Percentiles rank a stretch among this genome's conserved stretches.
phyloP scores from a whole-genome alignment of 345 rosid species.

The Aquilaria malaccensis region DNA sequence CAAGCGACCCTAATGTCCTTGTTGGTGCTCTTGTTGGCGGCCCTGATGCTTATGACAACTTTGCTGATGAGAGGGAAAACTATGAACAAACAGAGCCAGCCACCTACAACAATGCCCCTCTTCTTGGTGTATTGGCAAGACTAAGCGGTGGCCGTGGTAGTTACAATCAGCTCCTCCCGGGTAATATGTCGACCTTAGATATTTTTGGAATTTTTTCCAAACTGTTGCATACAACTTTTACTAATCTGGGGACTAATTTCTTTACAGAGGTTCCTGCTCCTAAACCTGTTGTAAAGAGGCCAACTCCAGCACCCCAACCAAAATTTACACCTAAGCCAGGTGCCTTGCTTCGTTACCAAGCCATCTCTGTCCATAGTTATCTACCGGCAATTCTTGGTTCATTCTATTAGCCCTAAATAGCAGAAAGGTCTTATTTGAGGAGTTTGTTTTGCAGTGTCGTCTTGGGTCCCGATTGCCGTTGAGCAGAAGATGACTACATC shows the following conservation, averaged over 20 bases:
- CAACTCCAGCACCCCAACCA: conserved; percentile 37
- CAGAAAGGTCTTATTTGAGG: background rate
- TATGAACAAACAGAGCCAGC: conserved; percentile 99
- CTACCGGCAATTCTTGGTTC: background rate
- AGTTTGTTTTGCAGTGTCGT: conserved; percentile 32
- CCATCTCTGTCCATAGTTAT: background rate
- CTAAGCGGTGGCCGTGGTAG: conserved; percentile 57
- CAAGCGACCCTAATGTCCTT: conserved; percentile 85
- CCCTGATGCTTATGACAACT: conserved; percentile 92
- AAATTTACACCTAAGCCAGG: conserved; percentile 60
- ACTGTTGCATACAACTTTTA: background rate
- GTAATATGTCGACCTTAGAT: conserved; percentile 20
- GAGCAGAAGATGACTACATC: conserved; percentile 70
- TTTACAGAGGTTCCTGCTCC: conserved; percentile 47
- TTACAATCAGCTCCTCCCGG: conserved; percentile 89
- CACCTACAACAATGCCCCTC: conserved; percentile 95
- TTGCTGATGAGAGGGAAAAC: conserved; percentile 88
- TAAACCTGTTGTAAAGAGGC: conserved; percentile 27
- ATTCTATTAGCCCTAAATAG: background rate
- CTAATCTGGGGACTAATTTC: no score
- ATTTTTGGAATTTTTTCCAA: background rate
- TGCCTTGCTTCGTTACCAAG: conserved; percentile 16
- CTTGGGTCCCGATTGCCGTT: conserved; percentile 54
- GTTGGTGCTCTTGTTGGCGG: conserved; percentile 92
- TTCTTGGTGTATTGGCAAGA: conserved; percentile 86